A percentile compares a stretch with the other conserved stretches of the same genome.
Evolutionary conservation across 2,329 filamentous ascomycete species (phyloP).

Genomic region (Ophiocordyceps robertsii): DNA sequence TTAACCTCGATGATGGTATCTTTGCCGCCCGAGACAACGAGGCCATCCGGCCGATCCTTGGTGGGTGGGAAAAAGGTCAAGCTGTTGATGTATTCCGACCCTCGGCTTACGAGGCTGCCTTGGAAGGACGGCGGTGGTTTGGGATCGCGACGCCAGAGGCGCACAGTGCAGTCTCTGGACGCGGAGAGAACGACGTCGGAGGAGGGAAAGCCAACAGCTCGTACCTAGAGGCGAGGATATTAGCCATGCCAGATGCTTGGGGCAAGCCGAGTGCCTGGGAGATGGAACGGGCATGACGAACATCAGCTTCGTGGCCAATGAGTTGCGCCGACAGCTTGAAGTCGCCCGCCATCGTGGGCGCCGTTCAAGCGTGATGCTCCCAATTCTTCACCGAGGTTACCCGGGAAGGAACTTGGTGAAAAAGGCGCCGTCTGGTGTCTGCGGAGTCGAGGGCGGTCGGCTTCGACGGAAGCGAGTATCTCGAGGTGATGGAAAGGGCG

Average conservation of each 20-base stretch:
- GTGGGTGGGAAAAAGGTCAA: slow-evolving; percentile 64
- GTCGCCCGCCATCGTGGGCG: slow-evolving; percentile 52
- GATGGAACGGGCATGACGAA: slow-evolving; percentile 22
- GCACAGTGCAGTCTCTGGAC: slow-evolving; percentile 82
- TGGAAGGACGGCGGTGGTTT: slow-evolving; percentile 60
- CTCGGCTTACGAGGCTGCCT: slow-evolving; percentile 63
- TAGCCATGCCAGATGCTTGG: not conserved
- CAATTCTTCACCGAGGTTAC: no score
- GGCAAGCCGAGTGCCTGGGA: not conserved
- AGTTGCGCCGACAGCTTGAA: slow-evolving; percentile 92
- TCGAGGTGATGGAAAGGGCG: no score
- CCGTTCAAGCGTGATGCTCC: not conserved
- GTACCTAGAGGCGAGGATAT: slow-evolving; percentile 49
- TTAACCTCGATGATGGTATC: slow-evolving; percentile 89
- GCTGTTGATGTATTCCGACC: slow-evolving; percentile 77
- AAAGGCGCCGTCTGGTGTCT: no score
- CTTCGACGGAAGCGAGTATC: no score
- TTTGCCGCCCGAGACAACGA: slow-evolving; percentile 78
- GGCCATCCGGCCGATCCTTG: slow-evolving; percentile 56
- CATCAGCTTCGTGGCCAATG: slow-evolving; percentile 84
- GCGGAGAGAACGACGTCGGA: slow-evolving; percentile 65
- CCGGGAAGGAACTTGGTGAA: no score
- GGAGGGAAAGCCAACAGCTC: slow-evolving; percentile 67
- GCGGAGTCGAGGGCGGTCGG: no score
- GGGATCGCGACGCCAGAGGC: slow-evolving; percentile 64